Percentiles rank a stretch among this genome's conserved stretches.
Evolutionary conservation across 2,329 filamentous ascomycete species (phyloP).

Genomic region (Ilyonectria destructans): DNA sequence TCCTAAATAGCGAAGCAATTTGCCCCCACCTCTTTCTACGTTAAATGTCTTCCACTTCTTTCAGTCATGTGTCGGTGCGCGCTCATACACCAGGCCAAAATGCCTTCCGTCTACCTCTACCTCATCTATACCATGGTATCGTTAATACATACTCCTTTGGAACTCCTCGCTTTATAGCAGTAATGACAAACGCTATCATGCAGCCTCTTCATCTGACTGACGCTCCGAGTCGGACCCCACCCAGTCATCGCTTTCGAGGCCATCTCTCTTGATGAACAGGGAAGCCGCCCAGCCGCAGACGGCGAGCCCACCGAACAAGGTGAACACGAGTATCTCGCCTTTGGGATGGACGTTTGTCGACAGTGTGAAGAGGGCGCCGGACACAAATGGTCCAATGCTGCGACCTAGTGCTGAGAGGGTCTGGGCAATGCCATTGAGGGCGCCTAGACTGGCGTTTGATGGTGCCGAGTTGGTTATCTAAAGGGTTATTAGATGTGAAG

Average conservation of each 20-base stretch:
- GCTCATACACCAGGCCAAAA: background rate
- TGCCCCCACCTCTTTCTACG: background rate
- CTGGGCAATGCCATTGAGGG: slow-evolving; percentile 93
- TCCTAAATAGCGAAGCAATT: background rate
- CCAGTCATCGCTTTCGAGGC: slow-evolving; percentile 74
- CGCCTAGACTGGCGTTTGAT: slow-evolving; percentile 87
- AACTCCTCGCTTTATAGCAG: background rate
- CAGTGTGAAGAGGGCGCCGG: slow-evolving; percentile 88
- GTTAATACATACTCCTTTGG: background rate
- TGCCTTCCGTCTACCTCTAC: background rate
- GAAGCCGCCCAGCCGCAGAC: slow-evolving; percentile 86
- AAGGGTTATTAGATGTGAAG: slow-evolving; percentile 6
- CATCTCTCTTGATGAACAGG: slow-evolving; percentile 80
- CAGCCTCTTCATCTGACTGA: slow-evolving; percentile 42
- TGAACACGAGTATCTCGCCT: slow-evolving; percentile 89
- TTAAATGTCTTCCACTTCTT: background rate
- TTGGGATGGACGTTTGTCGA: slow-evolving; percentile 82
- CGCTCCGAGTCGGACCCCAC: slow-evolving; percentile 51
- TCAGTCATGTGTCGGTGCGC: background rate
- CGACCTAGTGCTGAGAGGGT: slow-evolving; percentile 93
- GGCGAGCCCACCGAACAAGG: slow-evolving; percentile 87
- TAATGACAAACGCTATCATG: background rate
- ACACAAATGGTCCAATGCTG: slow-evolving; percentile 89
- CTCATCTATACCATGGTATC: slow-evolving; percentile 5
- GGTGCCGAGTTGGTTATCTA: slow-evolving; percentile 95